A percentile compares a stretch with the other conserved stretches of the same genome.
These are phyloP conservation scores for Paecilomyces sp. DNA, from an alignment of 2,329 filamentous ascomycete species.

Conservation along the genomic window DNA sequence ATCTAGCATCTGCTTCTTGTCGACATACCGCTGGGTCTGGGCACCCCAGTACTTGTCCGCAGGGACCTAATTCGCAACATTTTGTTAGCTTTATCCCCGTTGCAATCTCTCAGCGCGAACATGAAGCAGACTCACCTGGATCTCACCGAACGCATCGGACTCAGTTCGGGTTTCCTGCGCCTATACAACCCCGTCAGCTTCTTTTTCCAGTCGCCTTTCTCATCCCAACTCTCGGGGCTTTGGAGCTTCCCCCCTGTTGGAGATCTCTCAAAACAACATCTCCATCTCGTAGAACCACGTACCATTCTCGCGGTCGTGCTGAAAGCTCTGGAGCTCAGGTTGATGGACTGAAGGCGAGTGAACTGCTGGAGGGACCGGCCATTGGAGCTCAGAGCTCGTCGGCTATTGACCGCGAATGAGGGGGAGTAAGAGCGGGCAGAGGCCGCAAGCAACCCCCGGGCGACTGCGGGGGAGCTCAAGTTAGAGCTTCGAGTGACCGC, in stretches of 20 bases:
- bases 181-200: slow-evolving; percentile 12
- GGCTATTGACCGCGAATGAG: slow-evolving; percentile 15
- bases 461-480: slow-evolving; percentile 23
- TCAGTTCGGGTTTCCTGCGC: slow-evolving; percentile 63
- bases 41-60: slow-evolving; percentile 97
- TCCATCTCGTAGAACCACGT: slow-evolving; percentile 6
- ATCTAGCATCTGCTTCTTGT: not conserved
- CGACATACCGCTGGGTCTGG: slow-evolving; percentile 71
- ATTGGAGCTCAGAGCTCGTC: slow-evolving; percentile 24
- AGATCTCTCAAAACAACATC: not conserved
- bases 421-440: slow-evolving; percentile 15
- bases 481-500: slow-evolving; percentile 15
- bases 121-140: slow-evolving; percentile 50
- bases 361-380: slow-evolving; percentile 22
- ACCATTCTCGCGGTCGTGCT: slow-evolving; percentile 32
- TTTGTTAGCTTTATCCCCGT: not conserved
- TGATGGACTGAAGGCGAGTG: slow-evolving; percentile 29
- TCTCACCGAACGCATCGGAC: slow-evolving; percentile 95
- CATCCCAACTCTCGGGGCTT: not conserved
- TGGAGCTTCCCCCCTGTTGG: not conserved
- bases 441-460: slow-evolving; percentile 18
- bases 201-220: not conserved
- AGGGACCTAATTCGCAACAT: slow-evolving; percentile 50
- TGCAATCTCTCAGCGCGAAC: not conserved
- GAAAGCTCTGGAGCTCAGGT: slow-evolving; percentile 27